Base-by-base conservation (phyloP, 2,329 filamentous ascomycete species). In the Lachnellula suecica region DNA sequence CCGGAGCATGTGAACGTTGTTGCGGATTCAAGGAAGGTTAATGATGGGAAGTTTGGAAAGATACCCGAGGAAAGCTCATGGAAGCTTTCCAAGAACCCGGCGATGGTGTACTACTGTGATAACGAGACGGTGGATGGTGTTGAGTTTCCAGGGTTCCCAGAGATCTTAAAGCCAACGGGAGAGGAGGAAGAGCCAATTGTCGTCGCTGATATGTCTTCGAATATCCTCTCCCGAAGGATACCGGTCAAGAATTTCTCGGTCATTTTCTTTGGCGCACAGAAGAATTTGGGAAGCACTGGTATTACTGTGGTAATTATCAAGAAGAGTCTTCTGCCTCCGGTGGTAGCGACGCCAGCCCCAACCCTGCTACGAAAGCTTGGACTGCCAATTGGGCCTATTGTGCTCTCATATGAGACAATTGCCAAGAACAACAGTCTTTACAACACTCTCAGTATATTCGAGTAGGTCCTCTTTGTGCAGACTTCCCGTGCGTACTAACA, bases 41-140 rank as follows among this genome's bases (percentile, higher is more conserved):
- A 90, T 61, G 79, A 81, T 62, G 90, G 89, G 59, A 96, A 94
- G 71, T 97, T 95, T 68, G 91, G 91, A 53, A 83, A 76, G 56
- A 96, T 97, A 47, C 88, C 93, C 0, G 79, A 85, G 9, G 85
- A 92, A 70, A 82, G 81, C 58, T 81, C 80, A 19, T 97, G 91
- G 90, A 87, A 79, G 29, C 78, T 94, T 7, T 88, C 84, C 37
- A 76, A 83, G 60, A 76, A 82, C 34, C 75, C 86, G 9, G 82
- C 91, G 0, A 78, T 96, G 64, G 87, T 93, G 2, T 97, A 97
- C 72, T 92, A 84, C 70, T 66, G 93, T 70, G 88, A 92, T 70
- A 97, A 97, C 63, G 92, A 97, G 76, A 96, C 91, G 0, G 90
- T 95, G 5, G 91, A 96, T 64, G 92, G 92, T 29, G 91, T 97